Base-by-base conservation (phyloP, 208 protist genomes). In the Trichomonas vaginalis region DNA sequence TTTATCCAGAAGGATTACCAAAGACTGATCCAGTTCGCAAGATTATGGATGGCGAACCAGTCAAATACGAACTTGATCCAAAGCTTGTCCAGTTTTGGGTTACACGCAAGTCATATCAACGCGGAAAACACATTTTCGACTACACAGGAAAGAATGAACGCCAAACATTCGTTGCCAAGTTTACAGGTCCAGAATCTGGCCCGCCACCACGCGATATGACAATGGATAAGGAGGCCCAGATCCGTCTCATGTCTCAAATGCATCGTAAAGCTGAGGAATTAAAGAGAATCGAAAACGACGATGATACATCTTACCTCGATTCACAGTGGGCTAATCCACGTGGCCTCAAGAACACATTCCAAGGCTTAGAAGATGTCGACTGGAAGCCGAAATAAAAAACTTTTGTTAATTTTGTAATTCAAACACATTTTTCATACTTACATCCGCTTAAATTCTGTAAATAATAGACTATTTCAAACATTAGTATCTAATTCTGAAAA, bases 1-100 rank as follows among this genome's bases (percentile, higher is more conserved):
- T 92, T 92, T 92, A 92, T 51, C 86, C 86, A 39, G 45, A 92
- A 92, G 86, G 86, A 27, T 45, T 92, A n/a, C 86, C 86, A 39
- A 42, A 42, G 51, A 92, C 86, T 51, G 86, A 92, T n/a, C 86
- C 86, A 56, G 35, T 42, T 27, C 40, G 86, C 45, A 92, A 92
- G 27, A 45, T 92, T 56, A n/a, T 92, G 17, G 86, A 92, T 39
- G 86, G 86, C 2, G 86, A 27, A 21, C 40, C 42, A 23, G 86
- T 92, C 0, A 35, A 51, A 56, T 42, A 45, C 45, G 86, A 92
- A 92, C 56, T 51, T 35, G 45, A 92, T 51, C 37, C 86, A 92
- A 35, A 48, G 35, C 14, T 45, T 40, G 42, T 42, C 27, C 86
- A 92, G 45, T 45, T 92, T 39, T 92, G 86, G 86, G 42, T 42